Evolutionary conservation across 2,329 filamentous ascomycete genomes (phyloP), one percentile per base, ranked within the genome.

Genomic region (Clarireedia paspali): DNA sequence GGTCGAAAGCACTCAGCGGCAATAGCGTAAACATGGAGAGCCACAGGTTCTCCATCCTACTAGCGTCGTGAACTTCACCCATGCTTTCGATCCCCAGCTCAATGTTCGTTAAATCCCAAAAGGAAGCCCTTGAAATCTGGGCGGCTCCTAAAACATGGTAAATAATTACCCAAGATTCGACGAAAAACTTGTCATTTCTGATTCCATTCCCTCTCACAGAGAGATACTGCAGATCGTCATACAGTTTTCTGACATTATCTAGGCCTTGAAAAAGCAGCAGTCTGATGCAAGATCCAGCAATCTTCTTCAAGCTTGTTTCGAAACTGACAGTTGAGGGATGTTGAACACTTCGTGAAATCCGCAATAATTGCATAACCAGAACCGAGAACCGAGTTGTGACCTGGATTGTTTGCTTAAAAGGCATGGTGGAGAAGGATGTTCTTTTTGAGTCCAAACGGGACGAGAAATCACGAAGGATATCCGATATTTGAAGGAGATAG

Each of bases 1-100:
- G 72, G 62, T 84, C 77, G 61, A 87, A 82, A 57, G 85, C 82
- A 24, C 73, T 73, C 0, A 87, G 70, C 1, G 84, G 84, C 6
- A 87, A 71, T 2, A 87, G 71, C 1, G 76, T 75, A 60, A 87
- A 87, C 66, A 85, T 70, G 20, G 71, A 72, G 55, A 75, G 73
- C 84, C 84, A 87, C 4, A 78, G 63, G 9, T 67, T 67, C 66
- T 88, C 84, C 50, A 85, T 75, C 1, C 68, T 63, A 15, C 71
- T 70, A 6, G 73, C 75, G 62, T 84, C 73, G 1, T 63, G 64
- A 17, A 64, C 56, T 23, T 71, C 70, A 3, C 69, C 67, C 2
- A 70, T 62, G 23, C 70, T 68, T 1, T 72, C 61, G 15, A 65
- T 63, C 3, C 74, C 63, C 57, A 83, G 68, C 10, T 71, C 67